A percentile compares a stretch with the other conserved stretches of the same genome.
Conservation (phyloP, 495 filamentous ascomycete species). For the Neurospora sp. region DNA sequence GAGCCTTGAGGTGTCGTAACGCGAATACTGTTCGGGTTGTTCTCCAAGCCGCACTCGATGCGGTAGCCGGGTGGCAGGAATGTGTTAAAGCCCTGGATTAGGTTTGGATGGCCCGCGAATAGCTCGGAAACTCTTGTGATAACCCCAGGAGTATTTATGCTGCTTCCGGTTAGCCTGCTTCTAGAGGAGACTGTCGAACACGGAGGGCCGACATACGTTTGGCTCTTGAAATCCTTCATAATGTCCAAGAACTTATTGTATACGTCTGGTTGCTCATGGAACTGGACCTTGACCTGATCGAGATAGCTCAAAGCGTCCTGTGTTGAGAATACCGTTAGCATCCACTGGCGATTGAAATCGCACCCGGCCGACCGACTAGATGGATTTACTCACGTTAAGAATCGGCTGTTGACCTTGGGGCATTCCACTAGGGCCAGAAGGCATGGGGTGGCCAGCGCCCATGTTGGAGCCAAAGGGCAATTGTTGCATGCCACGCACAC, state of each 20-base stretch:
- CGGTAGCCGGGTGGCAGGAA: slow-evolving; percentile 95
- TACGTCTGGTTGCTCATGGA: slow-evolving; percentile 92
- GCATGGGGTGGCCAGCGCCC: slow-evolving; percentile 17
- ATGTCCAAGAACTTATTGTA: slow-evolving; percentile 98
- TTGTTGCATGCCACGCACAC: slow-evolving; percentile 30
- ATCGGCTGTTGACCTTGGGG: slow-evolving; percentile 92
- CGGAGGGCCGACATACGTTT: slow-evolving; percentile 56
- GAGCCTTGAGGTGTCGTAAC: slow-evolving; percentile 91
- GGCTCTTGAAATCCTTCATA: slow-evolving; percentile 99
- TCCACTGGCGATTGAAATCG: neutral
- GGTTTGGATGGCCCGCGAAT: slow-evolving; percentile 89
- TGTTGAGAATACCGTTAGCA: neutral
- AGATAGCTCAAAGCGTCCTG: slow-evolving; percentile 96
- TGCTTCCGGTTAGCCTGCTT: slow-evolving; percentile 23
- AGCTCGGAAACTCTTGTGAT: slow-evolving; percentile 95
- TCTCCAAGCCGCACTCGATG: slow-evolving; percentile 87
- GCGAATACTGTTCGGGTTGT: slow-evolving; percentile 88
- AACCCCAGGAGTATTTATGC: slow-evolving; percentile 95
- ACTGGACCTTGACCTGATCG: slow-evolving; percentile 97
- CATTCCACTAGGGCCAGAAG: slow-evolving; percentile 33
- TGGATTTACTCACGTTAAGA: slow-evolving; percentile 58
- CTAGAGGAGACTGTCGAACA: neutral
- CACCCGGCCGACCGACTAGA: neutral
- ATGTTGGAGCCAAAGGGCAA: slow-evolving; percentile 31
- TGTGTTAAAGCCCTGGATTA: slow-evolving; percentile 98